Evolutionary conservation across 148 eudicot species (phyloP).

Genomic region (Fagopyrum homotropicum): DNA sequence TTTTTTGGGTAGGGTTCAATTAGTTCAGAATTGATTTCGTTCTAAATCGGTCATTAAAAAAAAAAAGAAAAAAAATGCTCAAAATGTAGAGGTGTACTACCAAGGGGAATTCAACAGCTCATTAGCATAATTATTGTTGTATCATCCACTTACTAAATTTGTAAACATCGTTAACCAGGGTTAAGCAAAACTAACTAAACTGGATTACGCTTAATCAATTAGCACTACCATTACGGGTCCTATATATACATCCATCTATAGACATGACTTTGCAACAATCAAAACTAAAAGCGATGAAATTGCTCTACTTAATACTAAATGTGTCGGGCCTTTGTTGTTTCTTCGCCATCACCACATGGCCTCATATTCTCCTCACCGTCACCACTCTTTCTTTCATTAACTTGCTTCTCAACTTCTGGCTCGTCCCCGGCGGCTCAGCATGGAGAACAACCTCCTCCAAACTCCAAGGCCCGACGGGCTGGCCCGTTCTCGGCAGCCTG

Average conservation of each 20-base stretch:
- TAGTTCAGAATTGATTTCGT: too few relatives aligned
- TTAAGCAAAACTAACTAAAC: background rate
- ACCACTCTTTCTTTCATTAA: slow-evolving; percentile 26
- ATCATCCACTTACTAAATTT: background rate
- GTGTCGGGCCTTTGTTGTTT: slow-evolving; percentile 21
- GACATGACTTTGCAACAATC: background rate
- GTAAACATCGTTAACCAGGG: background rate
- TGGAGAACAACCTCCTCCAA: slow-evolving; percentile 37
- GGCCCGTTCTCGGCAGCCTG: slow-evolving; percentile 60
- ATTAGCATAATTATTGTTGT: background rate
- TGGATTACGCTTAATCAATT: background rate
- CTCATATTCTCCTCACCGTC: slow-evolving; percentile 23
- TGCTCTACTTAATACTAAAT: slow-evolving; percentile 17
- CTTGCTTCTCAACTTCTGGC: slow-evolving; percentile 41
- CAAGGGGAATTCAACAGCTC: background rate
- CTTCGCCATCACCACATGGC: slow-evolving; percentile 22
- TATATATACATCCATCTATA: background rate
- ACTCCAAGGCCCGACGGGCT: slow-evolving; percentile 52
- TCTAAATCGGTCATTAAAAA: too few relatives aligned
- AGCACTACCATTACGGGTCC: background rate
- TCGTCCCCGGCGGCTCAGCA: slow-evolving; percentile 70
- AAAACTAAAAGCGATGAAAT: background rate
- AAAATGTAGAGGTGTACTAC: background rate
- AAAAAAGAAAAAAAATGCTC: too few relatives aligned
- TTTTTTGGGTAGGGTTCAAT: too few relatives aligned